These are phyloP conservation scores for Coffea canephora DNA, from an alignment of 257 asterid species.

Conservation along the genomic window DNA sequence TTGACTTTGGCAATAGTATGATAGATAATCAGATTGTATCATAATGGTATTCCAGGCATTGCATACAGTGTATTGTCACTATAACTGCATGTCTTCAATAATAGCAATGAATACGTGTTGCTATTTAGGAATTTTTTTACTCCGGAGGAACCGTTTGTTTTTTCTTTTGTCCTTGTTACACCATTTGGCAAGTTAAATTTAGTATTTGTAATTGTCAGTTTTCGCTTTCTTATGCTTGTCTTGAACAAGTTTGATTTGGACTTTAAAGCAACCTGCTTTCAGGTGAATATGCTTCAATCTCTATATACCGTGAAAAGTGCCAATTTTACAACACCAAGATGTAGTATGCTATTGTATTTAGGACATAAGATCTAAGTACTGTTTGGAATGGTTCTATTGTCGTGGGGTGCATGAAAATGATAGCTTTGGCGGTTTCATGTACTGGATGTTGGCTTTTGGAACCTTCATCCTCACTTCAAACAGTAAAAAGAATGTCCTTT, in stretches of 20 bases:
- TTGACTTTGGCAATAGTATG: background rate
- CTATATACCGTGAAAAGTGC: background rate
- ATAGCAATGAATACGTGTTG: too few relatives aligned
- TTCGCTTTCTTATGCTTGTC: background rate
- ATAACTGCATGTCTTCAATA: background rate
- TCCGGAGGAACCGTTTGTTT: background rate
- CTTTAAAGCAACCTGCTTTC: too few relatives aligned
- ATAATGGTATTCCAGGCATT: background rate
- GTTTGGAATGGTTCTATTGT: background rate
- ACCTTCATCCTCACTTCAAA: background rate
- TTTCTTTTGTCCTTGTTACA: background rate
- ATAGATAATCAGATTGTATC: background rate
- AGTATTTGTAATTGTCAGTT: background rate
- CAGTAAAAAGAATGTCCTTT: background rate
- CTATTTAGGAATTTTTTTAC: background rate
- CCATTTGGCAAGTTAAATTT: slow-evolving; percentile 1
- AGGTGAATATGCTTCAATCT: background rate
- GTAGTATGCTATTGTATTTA: background rate
- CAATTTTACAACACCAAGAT: background rate
- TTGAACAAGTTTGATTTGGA: too few relatives aligned
- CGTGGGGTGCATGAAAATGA: slow-evolving; percentile 5
- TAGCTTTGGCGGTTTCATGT: slow-evolving; percentile 5
- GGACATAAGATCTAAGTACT: background rate
- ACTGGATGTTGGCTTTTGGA: background rate
- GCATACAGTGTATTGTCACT: background rate